Conservation (phyloP, 2,329 filamentous ascomycete species). For the Botrytis galanthina region DNA sequence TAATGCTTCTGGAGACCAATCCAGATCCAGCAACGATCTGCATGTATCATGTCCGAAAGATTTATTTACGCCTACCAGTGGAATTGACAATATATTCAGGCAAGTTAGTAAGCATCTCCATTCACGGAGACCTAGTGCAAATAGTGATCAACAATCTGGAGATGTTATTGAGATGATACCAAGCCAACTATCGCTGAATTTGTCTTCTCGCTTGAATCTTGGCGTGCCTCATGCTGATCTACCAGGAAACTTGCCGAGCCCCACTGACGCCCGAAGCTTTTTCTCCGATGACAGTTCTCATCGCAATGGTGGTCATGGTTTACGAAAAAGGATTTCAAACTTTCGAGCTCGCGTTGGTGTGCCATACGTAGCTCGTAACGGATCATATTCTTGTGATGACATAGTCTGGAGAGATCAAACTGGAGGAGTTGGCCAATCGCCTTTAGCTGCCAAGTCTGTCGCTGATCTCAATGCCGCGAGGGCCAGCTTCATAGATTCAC, state of each 20-base stretch:
- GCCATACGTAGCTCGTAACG: constrained; percentile 31
- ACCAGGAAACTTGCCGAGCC: constrained; percentile 26
- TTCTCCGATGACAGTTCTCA: constrained; percentile 43
- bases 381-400: constrained; percentile 35
- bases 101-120: constrained; percentile 35
- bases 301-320: constrained; percentile 25
- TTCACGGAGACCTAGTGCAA: constrained; percentile 30
- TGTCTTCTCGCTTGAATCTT: constrained; percentile 21
- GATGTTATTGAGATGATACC: constrained; percentile 15
- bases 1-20: constrained; percentile 27
- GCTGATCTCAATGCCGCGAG: constrained; percentile 28
- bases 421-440: constrained; percentile 17
- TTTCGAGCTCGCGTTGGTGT: constrained; percentile 32
- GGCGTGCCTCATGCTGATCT: constrained; percentile 15
- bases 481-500: constrained; percentile 23
- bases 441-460: constrained; percentile 25
- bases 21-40: constrained; percentile 28
- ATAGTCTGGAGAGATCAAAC: constrained; percentile 31
- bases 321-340: constrained; percentile 35
- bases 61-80: constrained; percentile 35
- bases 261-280: constrained; percentile 38
- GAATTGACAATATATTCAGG: constrained; percentile 36
- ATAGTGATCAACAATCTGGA: constrained; percentile 24
- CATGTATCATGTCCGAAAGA: constrained; percentile 35
- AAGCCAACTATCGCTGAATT: constrained; percentile 12